phyloP scores from a whole-genome alignment of 768 basidiomycete species.

The Mycena kentingensis region DNA sequence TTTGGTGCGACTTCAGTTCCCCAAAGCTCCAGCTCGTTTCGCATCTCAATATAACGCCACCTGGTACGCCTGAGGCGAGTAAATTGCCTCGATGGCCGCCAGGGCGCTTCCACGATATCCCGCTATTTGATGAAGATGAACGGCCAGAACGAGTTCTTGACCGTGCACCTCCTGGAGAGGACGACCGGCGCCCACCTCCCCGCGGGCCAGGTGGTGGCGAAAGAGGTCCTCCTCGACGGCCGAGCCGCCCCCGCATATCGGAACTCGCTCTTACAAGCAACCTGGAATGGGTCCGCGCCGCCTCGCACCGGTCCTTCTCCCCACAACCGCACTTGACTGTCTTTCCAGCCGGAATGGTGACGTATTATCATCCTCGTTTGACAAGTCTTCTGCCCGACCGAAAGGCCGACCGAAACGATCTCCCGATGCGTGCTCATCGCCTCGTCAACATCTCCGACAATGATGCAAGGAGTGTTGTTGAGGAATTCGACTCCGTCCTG shows the following conservation, averaged over 20 bases:
- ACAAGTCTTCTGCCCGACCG: constrained; percentile 16
- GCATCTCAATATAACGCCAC: constrained; percentile 29
- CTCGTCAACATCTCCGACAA: constrained; percentile 19
- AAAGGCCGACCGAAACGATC: constrained; percentile 19
- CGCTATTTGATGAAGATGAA: not conserved
- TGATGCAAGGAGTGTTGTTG: constrained; percentile 20
- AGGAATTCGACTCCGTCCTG: constrained; percentile 22
- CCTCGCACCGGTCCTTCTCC: constrained; percentile 17
- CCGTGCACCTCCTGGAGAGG: constrained; percentile 4
- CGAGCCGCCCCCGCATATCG: constrained; percentile 10
- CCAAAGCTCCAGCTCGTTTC: constrained; percentile 22
- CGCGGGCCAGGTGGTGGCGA: constrained; percentile 13
- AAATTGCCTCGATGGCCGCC: constrained; percentile 7
- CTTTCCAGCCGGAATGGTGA: constrained; percentile 18
- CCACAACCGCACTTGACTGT: constrained; percentile 23
- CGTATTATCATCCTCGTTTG: constrained; percentile 26
- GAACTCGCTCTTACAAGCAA: constrained; percentile 17
- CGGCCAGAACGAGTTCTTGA: not conserved
- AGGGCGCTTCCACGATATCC: constrained; percentile 6
- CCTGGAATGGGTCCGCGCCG: constrained; percentile 25
- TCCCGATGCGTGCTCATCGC: constrained; percentile 18
- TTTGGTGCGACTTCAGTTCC: constrained; percentile 29
- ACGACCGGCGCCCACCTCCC: constrained; percentile 12
- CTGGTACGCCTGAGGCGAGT: constrained; percentile 17
- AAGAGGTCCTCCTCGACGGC: constrained; percentile 8